phyloP scores from a whole-genome alignment of 352 stramenopile species.

The Globisporangium ultimum region DNA sequence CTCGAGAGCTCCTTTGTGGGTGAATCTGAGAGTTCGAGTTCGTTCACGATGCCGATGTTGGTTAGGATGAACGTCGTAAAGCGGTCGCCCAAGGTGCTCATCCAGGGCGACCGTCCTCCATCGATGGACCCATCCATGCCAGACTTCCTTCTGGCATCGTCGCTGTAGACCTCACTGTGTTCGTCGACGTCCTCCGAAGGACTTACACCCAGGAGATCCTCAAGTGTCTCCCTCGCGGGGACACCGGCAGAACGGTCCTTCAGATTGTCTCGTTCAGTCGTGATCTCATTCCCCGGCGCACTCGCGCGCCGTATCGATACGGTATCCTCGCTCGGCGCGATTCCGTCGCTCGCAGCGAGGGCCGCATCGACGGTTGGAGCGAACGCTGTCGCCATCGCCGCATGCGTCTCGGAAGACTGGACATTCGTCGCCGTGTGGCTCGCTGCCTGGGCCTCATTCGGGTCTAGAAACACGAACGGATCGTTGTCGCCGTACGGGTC shows the following conservation, averaged over 20 bases:
- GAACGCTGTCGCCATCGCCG: conserved; percentile 22
- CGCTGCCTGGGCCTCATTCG: conserved; percentile 8
- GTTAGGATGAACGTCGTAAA: conserved; percentile 2
- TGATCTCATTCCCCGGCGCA: not conserved
- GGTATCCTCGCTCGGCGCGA: not conserved
- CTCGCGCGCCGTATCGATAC: not conserved
- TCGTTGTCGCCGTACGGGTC: conserved; percentile 9
- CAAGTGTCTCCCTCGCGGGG: not conserved
- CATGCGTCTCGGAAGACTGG: not conserved
- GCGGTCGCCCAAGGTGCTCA: not conserved
- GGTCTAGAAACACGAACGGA: not conserved
- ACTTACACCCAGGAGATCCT: not conserved
- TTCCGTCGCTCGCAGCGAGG: conserved; percentile 1
- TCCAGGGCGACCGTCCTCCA: not conserved
- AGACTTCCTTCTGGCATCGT: not conserved
- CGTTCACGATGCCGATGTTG: conserved; percentile 4
- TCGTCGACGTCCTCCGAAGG: not conserved
- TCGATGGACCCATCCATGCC: not conserved
- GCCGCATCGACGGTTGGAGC: not conserved
- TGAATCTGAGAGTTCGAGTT: not conserved
- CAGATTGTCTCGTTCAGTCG: not conserved
- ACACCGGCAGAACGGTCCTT: not conserved
- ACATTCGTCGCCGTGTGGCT: not conserved
- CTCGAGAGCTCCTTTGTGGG: too few species aligned
- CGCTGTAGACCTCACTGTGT: conserved; percentile 5